Base-by-base conservation (phyloP, 345 rosid genomes). In the Clausena lansium region DNA sequence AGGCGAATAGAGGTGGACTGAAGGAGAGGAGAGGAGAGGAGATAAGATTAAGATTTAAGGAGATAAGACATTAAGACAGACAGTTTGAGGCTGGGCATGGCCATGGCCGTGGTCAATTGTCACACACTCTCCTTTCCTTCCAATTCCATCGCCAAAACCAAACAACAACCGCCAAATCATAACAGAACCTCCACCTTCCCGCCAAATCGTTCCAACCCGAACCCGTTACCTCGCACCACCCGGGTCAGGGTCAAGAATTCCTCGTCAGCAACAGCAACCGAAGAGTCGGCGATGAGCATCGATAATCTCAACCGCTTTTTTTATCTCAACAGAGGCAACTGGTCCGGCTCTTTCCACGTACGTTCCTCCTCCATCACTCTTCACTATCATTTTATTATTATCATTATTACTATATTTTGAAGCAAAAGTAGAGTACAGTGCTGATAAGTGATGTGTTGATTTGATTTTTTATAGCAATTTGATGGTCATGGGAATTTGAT, bases 311-410 rank as follows among this genome's bases (percentile, higher is more conserved):
- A 79, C 55, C 88, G 88, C 32, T 95, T 93, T 79, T 78, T 92
- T 81, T 75, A 86, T 58, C 90, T 95, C 75, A 95, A 87, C 73
- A 2, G 76, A 25, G 99, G 99, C 73, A 92, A 86, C 81, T 95
- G 99, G 99, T 84, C 70, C 62, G 99, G 99, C 45, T 87, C 92
- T 78, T 89, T 95, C 75, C 90, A 93, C 33, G 99, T 95, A 41
- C 60, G 79, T 68, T 68, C 32, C 32, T 30, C 7, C 3, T 0
- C 50, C 50, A 45, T 47, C 36, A 0, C 24, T 20, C 47, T 41
- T 45, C 5, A 5, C 50, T 11, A 13, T 11, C 2, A 13, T 45
- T 11, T 45, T 10, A 11, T 41, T 9, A 39, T 36, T 36, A 36
- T 27, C 8, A 57, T 57, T 22, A n/a, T 57, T 13, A 13, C 17